phyloP scores from a whole-genome alignment of 192 early-diverging fungal species.

The Linderina pennispora region DNA sequence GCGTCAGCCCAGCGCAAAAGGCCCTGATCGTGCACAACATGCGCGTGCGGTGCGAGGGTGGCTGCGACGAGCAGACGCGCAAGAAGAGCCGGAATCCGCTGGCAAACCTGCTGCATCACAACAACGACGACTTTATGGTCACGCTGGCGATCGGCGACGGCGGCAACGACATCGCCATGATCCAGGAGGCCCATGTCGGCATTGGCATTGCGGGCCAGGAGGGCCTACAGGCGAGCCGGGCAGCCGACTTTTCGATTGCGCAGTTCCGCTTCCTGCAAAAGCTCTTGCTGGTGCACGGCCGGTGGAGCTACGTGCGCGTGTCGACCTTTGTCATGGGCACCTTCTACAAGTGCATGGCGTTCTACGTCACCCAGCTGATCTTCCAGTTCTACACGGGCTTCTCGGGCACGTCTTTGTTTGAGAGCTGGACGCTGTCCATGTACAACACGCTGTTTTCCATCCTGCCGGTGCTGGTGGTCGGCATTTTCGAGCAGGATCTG shows the following conservation, averaged over 20 bases:
- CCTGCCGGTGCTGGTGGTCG: constrained; percentile 70
- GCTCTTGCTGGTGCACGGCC: constrained; percentile 81
- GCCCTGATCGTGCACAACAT: constrained; percentile 75
- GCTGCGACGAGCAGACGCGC: neutral
- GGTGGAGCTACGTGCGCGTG: constrained; percentile 81
- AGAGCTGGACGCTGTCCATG: constrained; percentile 71
- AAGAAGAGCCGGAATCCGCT: neutral
- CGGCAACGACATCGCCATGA: constrained; percentile 95
- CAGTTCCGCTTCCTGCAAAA: constrained; percentile 82
- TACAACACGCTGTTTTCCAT: constrained; percentile 82
- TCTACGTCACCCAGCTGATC: constrained; percentile 66
- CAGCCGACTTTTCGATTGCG: constrained; percentile 86
- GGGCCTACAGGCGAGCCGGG: constrained; percentile 78
- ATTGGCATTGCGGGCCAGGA: constrained; percentile 88
- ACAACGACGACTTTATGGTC: constrained; percentile 42
- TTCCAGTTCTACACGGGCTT: constrained; percentile 75
- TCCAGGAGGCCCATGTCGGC: constrained; percentile 88
- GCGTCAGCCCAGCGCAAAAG: constrained; percentile 88
- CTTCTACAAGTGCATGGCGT: constrained; percentile 83
- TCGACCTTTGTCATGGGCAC: constrained; percentile 78
- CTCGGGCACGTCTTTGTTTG: constrained; percentile 67
- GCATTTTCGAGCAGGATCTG: constrained; percentile 81
- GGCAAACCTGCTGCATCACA: constrained; percentile 13
- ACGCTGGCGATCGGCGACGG: constrained; percentile 89
- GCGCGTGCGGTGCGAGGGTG: constrained; percentile 45